Percentiles rank a stretch among this genome's conserved stretches.
These are phyloP conservation scores for Xylariaceae sp. DNA, from an alignment of 2,329 filamentous ascomycete species.

Conservation along the genomic window DNA sequence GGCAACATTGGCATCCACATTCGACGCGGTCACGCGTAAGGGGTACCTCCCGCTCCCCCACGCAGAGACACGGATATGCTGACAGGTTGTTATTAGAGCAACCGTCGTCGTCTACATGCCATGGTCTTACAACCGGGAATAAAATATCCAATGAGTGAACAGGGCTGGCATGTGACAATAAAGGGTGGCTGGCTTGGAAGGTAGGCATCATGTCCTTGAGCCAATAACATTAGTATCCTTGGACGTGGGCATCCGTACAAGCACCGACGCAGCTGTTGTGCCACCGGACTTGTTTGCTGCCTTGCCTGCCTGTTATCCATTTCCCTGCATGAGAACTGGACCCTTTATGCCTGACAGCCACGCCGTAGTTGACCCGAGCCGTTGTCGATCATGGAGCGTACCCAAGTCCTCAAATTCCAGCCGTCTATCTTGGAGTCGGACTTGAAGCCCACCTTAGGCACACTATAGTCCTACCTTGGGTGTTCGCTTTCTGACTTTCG, in stretches of 20 bases:
- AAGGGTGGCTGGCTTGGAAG: background rate
- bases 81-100: background rate
- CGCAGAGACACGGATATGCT: background rate
- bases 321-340: background rate
- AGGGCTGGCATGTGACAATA: background rate
- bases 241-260: background rate
- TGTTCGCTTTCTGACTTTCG: background rate
- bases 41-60: constrained; percentile 2
- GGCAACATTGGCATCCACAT: constrained; percentile 6
- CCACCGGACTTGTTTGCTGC: background rate
- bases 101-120: background rate
- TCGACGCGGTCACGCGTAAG: constrained; percentile 6
- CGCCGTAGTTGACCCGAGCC: background rate
- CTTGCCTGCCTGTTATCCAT: background rate
- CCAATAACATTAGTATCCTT: no score
- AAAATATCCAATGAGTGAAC: background rate
- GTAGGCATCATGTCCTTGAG: no score
- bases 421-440: background rate
- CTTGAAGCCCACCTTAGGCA: no score
- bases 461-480: background rate
- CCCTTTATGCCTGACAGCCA: background rate
- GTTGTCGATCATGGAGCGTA: background rate
- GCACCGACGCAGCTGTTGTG: background rate
- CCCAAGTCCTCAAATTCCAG: background rate
- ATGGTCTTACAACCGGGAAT: background rate